Evolutionary conservation across 179 eudicot species (phyloP).

Genomic region (Patellifolia procumbens): DNA sequence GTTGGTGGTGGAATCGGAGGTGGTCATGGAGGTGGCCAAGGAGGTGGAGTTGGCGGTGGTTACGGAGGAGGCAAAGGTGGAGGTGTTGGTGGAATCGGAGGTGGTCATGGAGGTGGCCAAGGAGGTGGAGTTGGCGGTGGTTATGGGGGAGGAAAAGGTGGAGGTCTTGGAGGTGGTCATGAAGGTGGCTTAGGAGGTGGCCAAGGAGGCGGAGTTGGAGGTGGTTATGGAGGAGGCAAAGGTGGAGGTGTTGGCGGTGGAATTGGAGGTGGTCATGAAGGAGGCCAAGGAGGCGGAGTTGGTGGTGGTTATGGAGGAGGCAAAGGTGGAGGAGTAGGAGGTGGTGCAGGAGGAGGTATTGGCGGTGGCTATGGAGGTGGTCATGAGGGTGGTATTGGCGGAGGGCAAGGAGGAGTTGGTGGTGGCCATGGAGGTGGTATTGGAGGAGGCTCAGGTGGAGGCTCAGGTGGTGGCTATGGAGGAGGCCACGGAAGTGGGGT

Average conservation of each 20-base stretch:
- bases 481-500: slow-evolving; percentile 15
- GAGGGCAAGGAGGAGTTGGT: not conserved
- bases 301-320: slow-evolving; percentile 21
- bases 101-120: not conserved
- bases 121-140: not conserved
- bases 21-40: not conserved
- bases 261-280: slow-evolving; percentile 9
- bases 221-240: slow-evolving; percentile 3
- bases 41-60: not conserved
- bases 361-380: not conserved
- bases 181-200: not conserved
- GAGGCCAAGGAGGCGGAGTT: slow-evolving; percentile 13
- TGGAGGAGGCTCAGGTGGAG: slow-evolving; percentile 21
- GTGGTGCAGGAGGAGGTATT: slow-evolving; percentile 19
- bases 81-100: not conserved
- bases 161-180: slow-evolving; percentile 6
- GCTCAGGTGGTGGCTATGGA: not conserved
- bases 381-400: not conserved
- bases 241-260: not conserved
- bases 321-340: too few species aligned
- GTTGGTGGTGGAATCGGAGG: not conserved
- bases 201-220: not conserved
- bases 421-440: slow-evolving; percentile 3
- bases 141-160: not conserved
- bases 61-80: not conserved